phyloP scores from a whole-genome alignment of 2,329 filamentous ascomycete species.

The Trichoderma arundinaceum region DNA sequence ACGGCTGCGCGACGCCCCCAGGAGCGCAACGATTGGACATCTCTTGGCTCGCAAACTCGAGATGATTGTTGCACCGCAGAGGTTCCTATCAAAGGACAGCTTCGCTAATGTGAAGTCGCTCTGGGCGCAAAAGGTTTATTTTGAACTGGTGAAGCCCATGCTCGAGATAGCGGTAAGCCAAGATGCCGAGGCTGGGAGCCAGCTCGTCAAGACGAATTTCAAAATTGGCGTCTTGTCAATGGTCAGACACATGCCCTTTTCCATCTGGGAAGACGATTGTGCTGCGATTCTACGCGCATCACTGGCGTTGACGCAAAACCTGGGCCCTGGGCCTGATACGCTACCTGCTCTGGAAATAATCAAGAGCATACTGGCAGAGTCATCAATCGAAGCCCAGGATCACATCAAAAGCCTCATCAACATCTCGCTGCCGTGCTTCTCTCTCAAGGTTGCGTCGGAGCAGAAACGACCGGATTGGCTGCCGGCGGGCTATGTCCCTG shows the following conservation, averaged over 20 bases:
- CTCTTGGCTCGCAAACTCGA: slow-evolving; percentile 51
- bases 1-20: slow-evolving; percentile 46
- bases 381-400: slow-evolving; percentile 52
- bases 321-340: slow-evolving; percentile 51
- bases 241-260: slow-evolving; percentile 56
- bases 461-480: slow-evolving; percentile 41
- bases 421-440: slow-evolving; percentile 51
- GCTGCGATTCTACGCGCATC: slow-evolving; percentile 55
- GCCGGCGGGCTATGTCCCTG: slow-evolving; percentile 37
- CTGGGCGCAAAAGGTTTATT: slow-evolving; percentile 57
- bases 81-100: slow-evolving; percentile 48
- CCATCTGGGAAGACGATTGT: slow-evolving; percentile 59
- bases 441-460: slow-evolving; percentile 39
- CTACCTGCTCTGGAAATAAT: slow-evolving; percentile 57
- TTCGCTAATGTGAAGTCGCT: slow-evolving; percentile 54
- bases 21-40: slow-evolving; percentile 44
- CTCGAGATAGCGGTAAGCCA: slow-evolving; percentile 48
- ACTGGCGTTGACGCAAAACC: slow-evolving; percentile 53
- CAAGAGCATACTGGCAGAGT: slow-evolving; percentile 53
- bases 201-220: slow-evolving; percentile 47
- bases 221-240: slow-evolving; percentile 56
- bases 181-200: slow-evolving; percentile 41
- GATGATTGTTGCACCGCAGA: slow-evolving; percentile 49
- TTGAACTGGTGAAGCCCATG: slow-evolving; percentile 54
- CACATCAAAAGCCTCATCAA: slow-evolving; percentile 58